Percentiles rank a stretch among this genome's conserved stretches.
These are phyloP conservation scores for Umbelopsis sp. DNA, from an alignment of 192 early-diverging fungal species.

Conservation along the genomic window DNA sequence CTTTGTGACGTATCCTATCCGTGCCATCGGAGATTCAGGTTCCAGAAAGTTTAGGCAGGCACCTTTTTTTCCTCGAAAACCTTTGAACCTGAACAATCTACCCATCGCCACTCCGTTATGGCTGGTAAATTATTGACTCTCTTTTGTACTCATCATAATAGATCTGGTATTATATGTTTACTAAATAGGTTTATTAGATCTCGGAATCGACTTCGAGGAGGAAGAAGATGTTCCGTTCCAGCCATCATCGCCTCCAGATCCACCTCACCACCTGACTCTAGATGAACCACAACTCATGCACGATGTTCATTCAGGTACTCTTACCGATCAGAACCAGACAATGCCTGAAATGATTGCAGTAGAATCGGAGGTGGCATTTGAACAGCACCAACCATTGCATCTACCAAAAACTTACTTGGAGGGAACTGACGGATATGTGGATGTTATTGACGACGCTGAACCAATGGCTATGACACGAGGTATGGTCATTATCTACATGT, in stretches of 20 bases:
- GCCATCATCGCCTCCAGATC: conserved; percentile 7
- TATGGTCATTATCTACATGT: neutral
- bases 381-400: neutral
- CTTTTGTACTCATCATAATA: neutral
- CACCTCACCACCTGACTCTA: conserved; percentile 2
- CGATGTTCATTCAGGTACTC: neutral
- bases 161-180: neutral
- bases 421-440: neutral
- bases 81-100: conserved; percentile 6
- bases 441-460: neutral
- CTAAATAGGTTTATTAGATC: neutral
- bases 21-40: neutral
- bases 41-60: neutral
- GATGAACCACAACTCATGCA: neutral
- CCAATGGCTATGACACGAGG: conserved; percentile 15
- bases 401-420: neutral
- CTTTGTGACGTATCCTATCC: conserved; percentile 9
- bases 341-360: neutral
- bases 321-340: neutral
- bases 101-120: neutral
- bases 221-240: conserved; percentile 9
- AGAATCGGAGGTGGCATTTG: neutral
- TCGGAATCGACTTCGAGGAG: conserved; percentile 8
- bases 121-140: neutral
- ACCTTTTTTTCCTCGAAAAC: neutral